These are phyloP conservation scores for Vachellia collinsii DNA, from an alignment of 306 rosid species.

Conservation along the genomic window DNA sequence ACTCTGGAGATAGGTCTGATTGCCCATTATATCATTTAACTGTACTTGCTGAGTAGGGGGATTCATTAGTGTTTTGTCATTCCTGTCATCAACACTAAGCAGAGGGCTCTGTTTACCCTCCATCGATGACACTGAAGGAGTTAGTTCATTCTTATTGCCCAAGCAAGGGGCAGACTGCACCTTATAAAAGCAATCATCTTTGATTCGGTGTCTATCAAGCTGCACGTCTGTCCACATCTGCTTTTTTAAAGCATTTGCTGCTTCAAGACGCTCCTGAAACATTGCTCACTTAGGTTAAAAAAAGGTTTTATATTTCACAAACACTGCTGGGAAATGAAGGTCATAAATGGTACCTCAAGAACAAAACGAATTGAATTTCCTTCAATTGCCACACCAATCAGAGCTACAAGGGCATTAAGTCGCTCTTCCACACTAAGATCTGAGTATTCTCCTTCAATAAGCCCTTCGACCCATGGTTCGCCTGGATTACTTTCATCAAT, in stretches of 20 bases:
- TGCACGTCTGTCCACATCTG: constrained; percentile 78
- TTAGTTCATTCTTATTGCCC: constrained; percentile 49
- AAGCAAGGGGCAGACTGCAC: constrained; percentile 37
- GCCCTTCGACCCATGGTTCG: constrained; percentile 83
- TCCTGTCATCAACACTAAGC: constrained; percentile 36
- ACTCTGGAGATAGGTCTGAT: constrained; percentile 39
- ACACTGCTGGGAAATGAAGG: background rate
- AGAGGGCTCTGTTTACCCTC: constrained; percentile 50
- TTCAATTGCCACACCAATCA: constrained; percentile 67
- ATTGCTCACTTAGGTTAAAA: constrained; percentile 21
- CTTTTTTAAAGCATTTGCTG: constrained; percentile 78
- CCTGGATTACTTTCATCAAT: constrained; percentile 63
- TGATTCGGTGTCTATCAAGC: constrained; percentile 68
- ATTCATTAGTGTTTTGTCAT: constrained; percentile 38
- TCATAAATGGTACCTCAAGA: constrained; percentile 62
- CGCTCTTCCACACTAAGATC: constrained; percentile 86
- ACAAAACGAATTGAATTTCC: constrained; percentile 68
- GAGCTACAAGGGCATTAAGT: constrained; percentile 66
- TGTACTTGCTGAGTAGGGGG: constrained; percentile 43
- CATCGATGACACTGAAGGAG: constrained; percentile 36
- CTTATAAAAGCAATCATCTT: constrained; percentile 57
- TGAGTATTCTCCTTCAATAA: constrained; percentile 74
- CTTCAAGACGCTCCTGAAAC: constrained; percentile 83
- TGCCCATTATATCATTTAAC: constrained; percentile 39
- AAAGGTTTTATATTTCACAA: background rate